phyloP scores from a whole-genome alignment of 129 eudicot species.

The Lactuca saligna region DNA sequence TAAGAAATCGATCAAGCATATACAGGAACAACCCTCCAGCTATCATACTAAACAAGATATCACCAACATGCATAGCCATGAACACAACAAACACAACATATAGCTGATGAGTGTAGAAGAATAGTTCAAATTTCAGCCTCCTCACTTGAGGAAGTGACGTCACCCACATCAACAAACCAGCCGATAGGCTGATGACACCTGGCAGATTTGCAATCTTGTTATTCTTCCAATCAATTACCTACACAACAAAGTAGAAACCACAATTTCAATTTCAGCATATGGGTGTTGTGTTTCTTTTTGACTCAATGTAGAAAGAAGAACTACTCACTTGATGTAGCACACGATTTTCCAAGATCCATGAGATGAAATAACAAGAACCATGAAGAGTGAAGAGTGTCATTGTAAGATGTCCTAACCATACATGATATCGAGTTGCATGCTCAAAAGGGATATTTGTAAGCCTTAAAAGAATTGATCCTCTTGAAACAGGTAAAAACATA shows the following conservation, averaged over 20 bases:
- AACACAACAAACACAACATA: conserved; percentile 69
- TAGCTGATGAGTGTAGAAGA: conserved; percentile 85
- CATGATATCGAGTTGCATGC: conserved; percentile 80
- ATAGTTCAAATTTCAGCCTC: conserved; percentile 67
- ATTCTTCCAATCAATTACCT: conserved; percentile 60
- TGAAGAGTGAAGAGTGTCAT: conserved; percentile 79
- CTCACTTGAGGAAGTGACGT: conserved; percentile 77
- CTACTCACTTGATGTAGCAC: conserved; percentile 55
- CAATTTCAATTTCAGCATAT: neutral
- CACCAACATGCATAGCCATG: conserved; percentile 85
- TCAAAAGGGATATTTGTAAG: conserved; percentile 78
- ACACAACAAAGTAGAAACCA: conserved; percentile 20
- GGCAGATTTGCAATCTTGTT: conserved; percentile 65
- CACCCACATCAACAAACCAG: conserved; percentile 87
- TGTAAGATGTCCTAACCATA: conserved; percentile 94
- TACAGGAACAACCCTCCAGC: conserved; percentile 72
- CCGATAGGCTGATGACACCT: conserved; percentile 69
- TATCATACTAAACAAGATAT: conserved; percentile 45
- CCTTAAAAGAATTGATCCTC: conserved; percentile 80
- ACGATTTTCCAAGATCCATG: conserved; percentile 59
- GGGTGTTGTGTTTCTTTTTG: neutral
- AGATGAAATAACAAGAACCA: conserved; percentile 53
- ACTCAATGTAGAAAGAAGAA: too few relatives aligned
- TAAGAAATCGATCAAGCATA: conserved; percentile 85
- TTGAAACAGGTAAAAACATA: conserved; percentile 76